phyloP scores from a whole-genome alignment of 352 stramenopile species.

The Salisapilia sapeloensis region DNA sequence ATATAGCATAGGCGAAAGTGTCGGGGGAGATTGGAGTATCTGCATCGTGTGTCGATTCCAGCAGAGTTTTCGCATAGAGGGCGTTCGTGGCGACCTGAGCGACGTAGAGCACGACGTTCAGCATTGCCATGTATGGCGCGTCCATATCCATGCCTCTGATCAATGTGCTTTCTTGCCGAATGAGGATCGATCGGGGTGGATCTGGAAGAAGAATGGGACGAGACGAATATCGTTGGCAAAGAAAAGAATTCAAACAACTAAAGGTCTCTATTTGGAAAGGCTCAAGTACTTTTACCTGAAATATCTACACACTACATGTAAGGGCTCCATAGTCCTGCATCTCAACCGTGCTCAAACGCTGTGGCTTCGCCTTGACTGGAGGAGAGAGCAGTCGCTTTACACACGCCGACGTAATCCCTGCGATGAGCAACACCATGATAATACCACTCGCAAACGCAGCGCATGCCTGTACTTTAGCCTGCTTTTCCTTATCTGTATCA shows the following conservation, averaged over 20 bases:
- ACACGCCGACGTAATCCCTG: too few relatives aligned
- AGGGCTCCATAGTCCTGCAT: too few relatives aligned
- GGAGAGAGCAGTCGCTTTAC: too few relatives aligned
- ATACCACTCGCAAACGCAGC: conserved; percentile 19
- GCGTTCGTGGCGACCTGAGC: conserved; percentile 51
- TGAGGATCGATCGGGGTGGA: too few relatives aligned
- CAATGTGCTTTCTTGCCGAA: neutral
- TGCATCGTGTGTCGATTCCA: conserved; percentile 24
- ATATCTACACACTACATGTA: too few relatives aligned
- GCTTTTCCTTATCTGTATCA: conserved; percentile 7
- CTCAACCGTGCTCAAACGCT: too few relatives aligned
- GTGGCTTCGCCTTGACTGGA: too few relatives aligned
- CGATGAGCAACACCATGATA: conserved; percentile 9
- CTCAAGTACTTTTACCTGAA: too few relatives aligned
- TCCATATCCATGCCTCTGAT: conserved; percentile 13
- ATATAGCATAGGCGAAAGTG: conserved; percentile 40
- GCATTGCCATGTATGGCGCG: conserved; percentile 22
- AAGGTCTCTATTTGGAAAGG: too few relatives aligned
- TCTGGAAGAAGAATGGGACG: too few relatives aligned
- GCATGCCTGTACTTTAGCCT: conserved; percentile 18
- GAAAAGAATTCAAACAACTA: too few relatives aligned
- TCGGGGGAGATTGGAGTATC: conserved; percentile 58
- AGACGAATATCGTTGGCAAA: too few relatives aligned
- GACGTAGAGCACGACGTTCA: conserved; percentile 40
- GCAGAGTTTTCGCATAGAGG: conserved; percentile 36